Percentiles rank a stretch among this genome's conserved stretches.
Conservation (phyloP, 2,329 filamentous ascomycete species). For the Purpureocillium lavendulum region DNA sequence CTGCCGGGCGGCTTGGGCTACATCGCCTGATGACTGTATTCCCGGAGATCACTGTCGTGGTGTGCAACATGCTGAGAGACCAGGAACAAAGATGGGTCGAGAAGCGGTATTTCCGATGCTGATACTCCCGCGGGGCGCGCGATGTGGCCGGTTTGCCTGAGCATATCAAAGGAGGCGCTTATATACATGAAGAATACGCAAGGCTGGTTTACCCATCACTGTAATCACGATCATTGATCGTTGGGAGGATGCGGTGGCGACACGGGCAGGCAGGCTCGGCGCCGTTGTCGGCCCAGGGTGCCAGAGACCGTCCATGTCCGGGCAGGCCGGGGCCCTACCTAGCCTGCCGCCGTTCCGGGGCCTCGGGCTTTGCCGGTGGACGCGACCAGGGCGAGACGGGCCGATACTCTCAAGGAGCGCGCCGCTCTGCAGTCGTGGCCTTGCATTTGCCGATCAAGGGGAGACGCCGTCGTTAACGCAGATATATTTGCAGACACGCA, state of each 20-base stretch:
- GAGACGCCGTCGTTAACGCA: too few relatives aligned
- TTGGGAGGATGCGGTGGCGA: too few relatives aligned
- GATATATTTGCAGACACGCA: too few relatives aligned
- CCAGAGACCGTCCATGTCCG: background rate
- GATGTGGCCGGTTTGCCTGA: too few relatives aligned
- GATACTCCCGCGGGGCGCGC: too few relatives aligned
- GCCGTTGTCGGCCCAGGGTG: background rate
- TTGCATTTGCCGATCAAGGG: too few relatives aligned
- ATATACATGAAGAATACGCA: too few relatives aligned
- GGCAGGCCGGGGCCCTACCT: background rate
- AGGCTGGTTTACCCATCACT: too few relatives aligned
- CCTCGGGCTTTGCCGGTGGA: background rate
- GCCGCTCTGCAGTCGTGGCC: too few relatives aligned
- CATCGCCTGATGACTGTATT: slow-evolving; percentile 84
- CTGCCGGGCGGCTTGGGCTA: slow-evolving; percentile 75
- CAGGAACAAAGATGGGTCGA: slow-evolving; percentile 86
- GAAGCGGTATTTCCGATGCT: slow-evolving; percentile 84
- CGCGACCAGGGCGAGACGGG: background rate
- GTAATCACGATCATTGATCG: too few relatives aligned
- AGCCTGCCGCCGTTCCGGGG: background rate
- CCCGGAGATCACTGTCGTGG: slow-evolving; percentile 76
- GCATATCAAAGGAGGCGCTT: too few relatives aligned
- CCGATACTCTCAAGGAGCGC: background rate
- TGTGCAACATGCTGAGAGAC: slow-evolving; percentile 73
- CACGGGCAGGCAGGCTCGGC: too few relatives aligned